Conservation (phyloP, 2,329 filamentous ascomycete species). For the Pseudogymnoascus sp. region DNA sequence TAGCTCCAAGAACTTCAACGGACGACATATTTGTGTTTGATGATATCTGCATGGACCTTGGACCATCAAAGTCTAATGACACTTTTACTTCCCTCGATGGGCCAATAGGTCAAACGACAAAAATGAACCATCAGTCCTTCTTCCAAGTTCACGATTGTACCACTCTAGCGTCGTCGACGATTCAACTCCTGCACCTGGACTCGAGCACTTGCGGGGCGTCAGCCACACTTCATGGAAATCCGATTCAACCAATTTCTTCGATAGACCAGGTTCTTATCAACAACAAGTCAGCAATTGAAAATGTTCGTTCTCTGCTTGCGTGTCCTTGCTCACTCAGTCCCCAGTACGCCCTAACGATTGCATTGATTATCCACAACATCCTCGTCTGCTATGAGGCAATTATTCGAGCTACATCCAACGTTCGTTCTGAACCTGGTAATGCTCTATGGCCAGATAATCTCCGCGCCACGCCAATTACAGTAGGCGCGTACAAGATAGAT, state of each 20-base stretch:
- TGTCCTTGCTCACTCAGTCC: neutral
- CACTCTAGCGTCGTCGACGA: neutral
- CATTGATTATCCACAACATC: neutral
- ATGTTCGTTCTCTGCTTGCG: neutral
- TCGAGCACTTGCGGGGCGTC: neutral
- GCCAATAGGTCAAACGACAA: neutral
- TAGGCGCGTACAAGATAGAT: neutral
- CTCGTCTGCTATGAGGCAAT: neutral
- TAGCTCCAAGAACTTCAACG: neutral
- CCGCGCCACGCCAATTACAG: neutral
- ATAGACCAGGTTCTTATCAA: slow-evolving; percentile 3
- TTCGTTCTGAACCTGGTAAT: neutral
- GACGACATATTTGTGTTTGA: neutral
- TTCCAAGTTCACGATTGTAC: neutral
- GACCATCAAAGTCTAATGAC: neutral
- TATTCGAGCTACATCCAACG: neutral
- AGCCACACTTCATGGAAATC: neutral
- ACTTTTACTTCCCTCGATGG: neutral
- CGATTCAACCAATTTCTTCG: neutral
- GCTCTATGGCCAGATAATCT: neutral
- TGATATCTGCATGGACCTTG: neutral
- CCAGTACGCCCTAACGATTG: neutral
- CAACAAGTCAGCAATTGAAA: slow-evolving; percentile 4
- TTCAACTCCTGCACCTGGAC: neutral
- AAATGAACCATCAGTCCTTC: neutral